Percentiles rank a stretch among this genome's conserved stretches.
phyloP scores from a whole-genome alignment of 148 eudicot species.

The Chenopodium formosanum region DNA sequence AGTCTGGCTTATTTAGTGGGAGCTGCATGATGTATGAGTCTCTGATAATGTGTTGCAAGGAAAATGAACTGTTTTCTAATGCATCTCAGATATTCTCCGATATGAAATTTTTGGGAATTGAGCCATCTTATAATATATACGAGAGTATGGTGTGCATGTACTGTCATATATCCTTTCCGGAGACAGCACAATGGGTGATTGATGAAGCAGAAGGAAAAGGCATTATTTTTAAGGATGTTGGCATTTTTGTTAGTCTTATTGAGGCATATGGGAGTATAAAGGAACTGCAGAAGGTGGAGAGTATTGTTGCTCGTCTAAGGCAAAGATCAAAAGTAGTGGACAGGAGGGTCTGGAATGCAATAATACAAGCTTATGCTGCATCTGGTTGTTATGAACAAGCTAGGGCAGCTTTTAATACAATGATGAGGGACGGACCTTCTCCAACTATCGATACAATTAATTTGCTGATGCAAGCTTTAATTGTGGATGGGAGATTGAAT shows the following conservation, averaged over 20 bases:
- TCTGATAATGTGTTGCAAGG: conserved; percentile 68
- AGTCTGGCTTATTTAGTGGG: conserved; percentile 38
- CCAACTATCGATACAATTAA: conserved; percentile 88
- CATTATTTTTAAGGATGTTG: conserved; percentile 38
- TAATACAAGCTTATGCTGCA: conserved; percentile 74
- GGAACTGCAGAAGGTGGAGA: conserved; percentile 72
- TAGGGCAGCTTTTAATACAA: conserved; percentile 95
- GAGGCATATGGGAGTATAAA: conserved; percentile 73
- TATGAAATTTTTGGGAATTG: conserved; percentile 69
- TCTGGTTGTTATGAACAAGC: conserved; percentile 88
- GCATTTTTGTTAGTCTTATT: conserved; percentile 58
- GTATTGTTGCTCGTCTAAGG: conserved; percentile 63
- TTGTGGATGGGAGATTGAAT: conserved; percentile 71
- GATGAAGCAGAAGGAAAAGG: conserved; percentile 61
- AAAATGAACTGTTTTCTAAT: conserved; percentile 54
- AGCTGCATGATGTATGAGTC: conserved; percentile 67
- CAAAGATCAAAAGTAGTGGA: conserved; percentile 55
- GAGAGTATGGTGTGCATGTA: conserved; percentile 57
- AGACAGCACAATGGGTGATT: conserved; percentile 72
- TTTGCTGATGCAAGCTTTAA: conserved; percentile 73
- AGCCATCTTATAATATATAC: conserved; percentile 57
- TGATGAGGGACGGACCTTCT: conserved; percentile 97
- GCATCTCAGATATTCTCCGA: conserved; percentile 92
- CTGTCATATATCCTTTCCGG: conserved; percentile 84
- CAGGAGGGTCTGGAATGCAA: conserved; percentile 78